These are phyloP conservation scores for Annulohypoxylon moriforme DNA, from an alignment of 495 filamentous ascomycete species.

Conservation along the genomic window DNA sequence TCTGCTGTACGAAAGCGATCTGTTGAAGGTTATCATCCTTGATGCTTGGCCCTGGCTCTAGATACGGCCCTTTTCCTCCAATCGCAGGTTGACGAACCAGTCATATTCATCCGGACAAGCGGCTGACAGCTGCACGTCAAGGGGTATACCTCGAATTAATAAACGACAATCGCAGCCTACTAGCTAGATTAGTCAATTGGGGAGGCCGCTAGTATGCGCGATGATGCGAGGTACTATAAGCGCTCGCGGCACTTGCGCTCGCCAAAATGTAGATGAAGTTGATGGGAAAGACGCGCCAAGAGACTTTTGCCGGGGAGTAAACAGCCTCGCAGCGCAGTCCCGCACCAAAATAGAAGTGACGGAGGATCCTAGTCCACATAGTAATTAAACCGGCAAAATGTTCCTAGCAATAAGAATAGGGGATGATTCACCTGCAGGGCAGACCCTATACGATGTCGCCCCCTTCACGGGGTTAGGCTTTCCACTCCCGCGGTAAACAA, in stretches of 20 bases:
- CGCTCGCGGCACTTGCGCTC: constrained; percentile 27
- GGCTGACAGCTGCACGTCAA: not conserved
- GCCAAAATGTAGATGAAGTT: constrained; percentile 17
- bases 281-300: not conserved
- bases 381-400: constrained; percentile 45
- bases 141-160: not conserved
- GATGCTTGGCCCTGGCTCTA: not conserved
- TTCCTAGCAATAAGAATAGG: constrained; percentile 26
- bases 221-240: constrained; percentile 6
- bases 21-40: too few species aligned
- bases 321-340: constrained; percentile 32
- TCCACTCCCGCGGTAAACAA: constrained; percentile 18
- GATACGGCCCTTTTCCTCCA: constrained; percentile 1
- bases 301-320: constrained; percentile 41
- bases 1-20: not conserved
- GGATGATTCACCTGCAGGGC: constrained; percentile 23
- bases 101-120: constrained; percentile 1
- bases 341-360: constrained; percentile 25
- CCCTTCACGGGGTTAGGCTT: constrained; percentile 18
- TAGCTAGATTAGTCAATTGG: not conserved
- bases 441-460: constrained; percentile 7
- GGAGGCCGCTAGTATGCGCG: not conserved
- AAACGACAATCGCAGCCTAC: not conserved
- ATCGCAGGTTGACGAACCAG: not conserved
- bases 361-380: constrained; percentile 30